These are phyloP conservation scores for Nymphaea thermarum DNA, from an alignment of 164 flowering plant genomes.

Conservation along the genomic window DNA sequence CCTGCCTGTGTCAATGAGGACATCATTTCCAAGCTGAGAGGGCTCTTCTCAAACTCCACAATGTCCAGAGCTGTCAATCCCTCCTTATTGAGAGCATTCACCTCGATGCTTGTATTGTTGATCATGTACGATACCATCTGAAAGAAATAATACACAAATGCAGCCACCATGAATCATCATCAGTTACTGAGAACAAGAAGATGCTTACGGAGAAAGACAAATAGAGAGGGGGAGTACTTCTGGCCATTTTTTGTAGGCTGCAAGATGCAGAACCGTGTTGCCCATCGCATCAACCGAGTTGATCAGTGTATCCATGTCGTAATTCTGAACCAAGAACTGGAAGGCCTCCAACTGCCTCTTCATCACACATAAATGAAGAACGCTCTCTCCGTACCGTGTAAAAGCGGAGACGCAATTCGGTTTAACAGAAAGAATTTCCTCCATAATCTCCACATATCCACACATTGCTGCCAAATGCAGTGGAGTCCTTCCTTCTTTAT, in stretches of 20 bases:
- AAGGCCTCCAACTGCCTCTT: neutral
- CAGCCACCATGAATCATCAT: neutral
- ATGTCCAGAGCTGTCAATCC: slow-evolving; percentile 4
- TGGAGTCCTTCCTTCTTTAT: slow-evolving; percentile 1
- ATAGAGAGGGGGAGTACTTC: neutral
- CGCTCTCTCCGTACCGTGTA: neutral
- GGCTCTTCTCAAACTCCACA: neutral
- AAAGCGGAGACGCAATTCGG: neutral
- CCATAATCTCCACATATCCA: neutral
- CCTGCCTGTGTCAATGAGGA: too few relatives aligned
- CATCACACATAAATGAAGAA: slow-evolving; percentile 1
- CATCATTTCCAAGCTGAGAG: neutral
- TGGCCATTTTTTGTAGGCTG: neutral
- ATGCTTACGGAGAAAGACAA: too few relatives aligned
- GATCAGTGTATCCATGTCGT: neutral
- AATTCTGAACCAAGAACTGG: neutral
- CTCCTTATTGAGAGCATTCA: neutral
- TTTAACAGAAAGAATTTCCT: neutral
- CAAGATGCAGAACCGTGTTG: slow-evolving; percentile 1
- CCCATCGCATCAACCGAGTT: neutral
- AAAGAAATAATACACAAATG: neutral
- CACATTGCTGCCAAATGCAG: slow-evolving; percentile 2
- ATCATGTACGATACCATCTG: neutral
- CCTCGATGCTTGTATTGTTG: neutral
- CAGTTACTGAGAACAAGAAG: neutral